Percentiles rank a stretch among this genome's conserved stretches.
Evolutionary conservation across 192 early-diverging fungal species (phyloP).

Genomic region (Coemansia sp.): DNA sequence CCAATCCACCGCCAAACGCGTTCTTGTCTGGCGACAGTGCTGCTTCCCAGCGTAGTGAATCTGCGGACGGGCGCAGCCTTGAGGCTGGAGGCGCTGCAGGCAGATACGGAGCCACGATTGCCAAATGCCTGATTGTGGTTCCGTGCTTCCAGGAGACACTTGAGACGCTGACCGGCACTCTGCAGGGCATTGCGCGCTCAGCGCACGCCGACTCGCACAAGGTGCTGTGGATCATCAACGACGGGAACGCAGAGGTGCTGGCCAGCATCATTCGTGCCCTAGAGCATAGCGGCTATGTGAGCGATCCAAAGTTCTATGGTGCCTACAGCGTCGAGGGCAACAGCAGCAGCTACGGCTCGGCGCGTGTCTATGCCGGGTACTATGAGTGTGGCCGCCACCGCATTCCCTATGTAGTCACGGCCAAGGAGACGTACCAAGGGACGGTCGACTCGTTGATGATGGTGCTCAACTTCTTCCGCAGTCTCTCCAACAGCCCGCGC

Average conservation of each 20-base stretch:
- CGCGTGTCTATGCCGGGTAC: conserved; percentile 80
- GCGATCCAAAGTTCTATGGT: conserved; percentile 45
- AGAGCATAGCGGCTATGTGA: conserved; percentile 27
- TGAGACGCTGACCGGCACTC: conserved; percentile 33
- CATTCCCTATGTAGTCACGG: conserved; percentile 91
- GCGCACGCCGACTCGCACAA: conserved; percentile 33
- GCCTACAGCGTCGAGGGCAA: conserved; percentile 28
- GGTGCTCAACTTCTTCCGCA: conserved; percentile 43
- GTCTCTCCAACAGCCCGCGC: conserved; percentile 11
- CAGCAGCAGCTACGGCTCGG: conserved; percentile 24
- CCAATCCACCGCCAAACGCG: too few relatives aligned
- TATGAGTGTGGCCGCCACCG: conserved; percentile 84
- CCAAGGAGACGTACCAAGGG: conserved; percentile 57
- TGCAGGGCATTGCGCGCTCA: conserved; percentile 40
- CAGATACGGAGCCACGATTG: background rate
- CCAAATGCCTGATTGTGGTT: conserved; percentile 36
- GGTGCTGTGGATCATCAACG: conserved; percentile 41
- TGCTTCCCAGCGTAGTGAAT: background rate
- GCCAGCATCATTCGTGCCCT: conserved; percentile 25
- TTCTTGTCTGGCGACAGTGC: too few relatives aligned
- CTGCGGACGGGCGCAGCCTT: conserved; percentile 1
- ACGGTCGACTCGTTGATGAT: conserved; percentile 47
- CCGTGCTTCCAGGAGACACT: conserved; percentile 30
- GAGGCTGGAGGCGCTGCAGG: conserved; percentile 2
- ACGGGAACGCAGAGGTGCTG: conserved; percentile 24